A percentile compares a stretch with the other conserved stretches of the same genome.
phyloP scores from a whole-genome alignment of 2,329 filamentous ascomycete genomes.

The Rhytidhysteron rufulum region DNA sequence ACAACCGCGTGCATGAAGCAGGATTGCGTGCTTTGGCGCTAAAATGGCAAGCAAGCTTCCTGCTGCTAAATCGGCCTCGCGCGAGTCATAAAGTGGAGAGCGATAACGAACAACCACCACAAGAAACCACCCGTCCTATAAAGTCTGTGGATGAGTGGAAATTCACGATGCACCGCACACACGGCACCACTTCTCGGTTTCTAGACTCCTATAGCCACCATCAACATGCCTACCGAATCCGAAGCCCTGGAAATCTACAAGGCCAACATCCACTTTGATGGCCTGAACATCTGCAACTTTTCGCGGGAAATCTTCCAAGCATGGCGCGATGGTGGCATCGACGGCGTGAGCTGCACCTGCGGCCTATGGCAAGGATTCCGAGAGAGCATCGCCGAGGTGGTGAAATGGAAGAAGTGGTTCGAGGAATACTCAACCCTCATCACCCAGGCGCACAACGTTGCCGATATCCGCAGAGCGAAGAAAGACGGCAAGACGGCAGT shows the following conservation, averaged over 20 bases:
- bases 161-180: no score
- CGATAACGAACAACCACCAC: no score
- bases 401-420: slow-evolving; percentile 44
- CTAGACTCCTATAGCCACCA: no score
- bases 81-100: no score
- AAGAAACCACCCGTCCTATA: no score
- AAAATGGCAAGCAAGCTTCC: no score
- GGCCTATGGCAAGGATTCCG: slow-evolving; percentile 40
- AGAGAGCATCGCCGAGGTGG: slow-evolving; percentile 36
- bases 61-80: no score
- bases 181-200: no score
- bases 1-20: no score
- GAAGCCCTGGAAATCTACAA: slow-evolving; percentile 36
- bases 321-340: slow-evolving; percentile 36
- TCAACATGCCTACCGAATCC: slow-evolving; percentile 34
- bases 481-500: slow-evolving; percentile 35
- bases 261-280: slow-evolving; percentile 39
- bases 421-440: slow-evolving; percentile 40
- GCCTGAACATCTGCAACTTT: slow-evolving; percentile 41
- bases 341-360: slow-evolving; percentile 41
- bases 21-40: no score
- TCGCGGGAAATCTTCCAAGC: slow-evolving; percentile 39
- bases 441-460: slow-evolving; percentile 35
- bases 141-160: no score
- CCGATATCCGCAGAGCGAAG: slow-evolving; percentile 37